Base-by-base conservation (phyloP, 2,329 filamentous ascomycete genomes). In the Leptographium lundbergii region DNA sequence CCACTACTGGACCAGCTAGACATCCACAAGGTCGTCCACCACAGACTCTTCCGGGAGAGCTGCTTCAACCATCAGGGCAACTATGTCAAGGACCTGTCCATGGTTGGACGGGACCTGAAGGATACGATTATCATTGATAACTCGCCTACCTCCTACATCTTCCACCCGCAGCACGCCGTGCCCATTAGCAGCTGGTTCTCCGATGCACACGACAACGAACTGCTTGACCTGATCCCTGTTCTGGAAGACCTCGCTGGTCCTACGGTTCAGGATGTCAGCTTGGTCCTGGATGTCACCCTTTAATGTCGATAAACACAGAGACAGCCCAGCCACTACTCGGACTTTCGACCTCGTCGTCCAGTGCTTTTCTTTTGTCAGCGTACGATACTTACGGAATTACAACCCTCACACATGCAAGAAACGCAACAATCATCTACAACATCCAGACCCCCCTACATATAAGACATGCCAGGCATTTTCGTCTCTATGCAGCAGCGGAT, bases 141-240 rank as follows among this genome's bases (percentile, higher is more conserved):
- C 75, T 97, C 94, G 54, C 94, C 94, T 2, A 99, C 94, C 5
- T 97, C 92, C 14, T 99, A 99, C 77, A 97, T 99, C 68, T 99
- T 99, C 81, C 94, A 99, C 71, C 94, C 94, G 27, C 92, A 99
- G 76, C 94, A 99, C 72, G 94, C 94, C 62, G 92, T 99, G 56
- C 94, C 94, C 29, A 99, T 99, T 76, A 96, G 91, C 81, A 97
- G 92, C 79, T 99, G 94, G 94, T 99, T 99, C 77, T 96, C 91
- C 65, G 94, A 99, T 75, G 94, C 94, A 62, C 94, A 99, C 74
- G 94, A 99, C 77, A 99, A 99, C 74, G 94, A 99, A 79, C 81
- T 99, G 63, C 80, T 99, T 68, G 94, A 99, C 72, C 79, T 99
- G 67, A 97, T 99, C 72, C 94, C 94, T 57, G 94, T 99, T 67